Base-by-base conservation (phyloP, 495 filamentous ascomycete genomes). In the Xylaria telfairii region DNA sequence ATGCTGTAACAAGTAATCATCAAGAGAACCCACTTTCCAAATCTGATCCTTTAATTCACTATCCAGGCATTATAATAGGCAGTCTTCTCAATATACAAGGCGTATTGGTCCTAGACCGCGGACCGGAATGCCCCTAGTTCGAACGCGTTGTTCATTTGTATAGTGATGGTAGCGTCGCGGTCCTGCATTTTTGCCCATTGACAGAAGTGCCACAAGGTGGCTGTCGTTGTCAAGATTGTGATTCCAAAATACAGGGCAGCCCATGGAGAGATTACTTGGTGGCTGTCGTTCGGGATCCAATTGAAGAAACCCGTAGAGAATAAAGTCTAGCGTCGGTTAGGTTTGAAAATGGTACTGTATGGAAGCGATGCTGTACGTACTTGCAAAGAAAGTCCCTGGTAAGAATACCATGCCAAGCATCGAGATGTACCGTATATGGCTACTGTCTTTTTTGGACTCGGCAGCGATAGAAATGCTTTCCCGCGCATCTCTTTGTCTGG, bases 281-380 rank as follows among this genome's bases (percentile, higher is more conserved):
- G 54, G 51, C 53, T 62, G n/a, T 73, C 62, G 32, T 57, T 15
- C 7, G 71, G 61, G 7, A 34, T 56, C 71, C 68, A 70, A 24
- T 71, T 59, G 21, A 73, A 71, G 53, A 73, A 73, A 0, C 46
- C 32, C 68, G 71, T 73, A 0, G 71, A 73, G 62, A 70, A 73
- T 34, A 73, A 34, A 7, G 71, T 62, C 67, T 73, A 24, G 15
- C 37, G 28, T n/a, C 28, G 10, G 44, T 65, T 61, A 65, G 37
- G 47, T 26, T n/a, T 8, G 44, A 34, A 15, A 28, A 39, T 5
- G 2, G 19, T 57, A n/a, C n/a, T n/a, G n/a, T n/a, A n/a, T 9
- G 9, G 21, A 10, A 15, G 15, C 8, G 30, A 19, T 47, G 26
- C 9, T 9, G 15, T 26, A 65, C 68, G 51, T 46, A 73, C 71